phyloP scores from a whole-genome alignment of 1,284 basidiomycete species.

The Gymnopus androsaceus region DNA sequence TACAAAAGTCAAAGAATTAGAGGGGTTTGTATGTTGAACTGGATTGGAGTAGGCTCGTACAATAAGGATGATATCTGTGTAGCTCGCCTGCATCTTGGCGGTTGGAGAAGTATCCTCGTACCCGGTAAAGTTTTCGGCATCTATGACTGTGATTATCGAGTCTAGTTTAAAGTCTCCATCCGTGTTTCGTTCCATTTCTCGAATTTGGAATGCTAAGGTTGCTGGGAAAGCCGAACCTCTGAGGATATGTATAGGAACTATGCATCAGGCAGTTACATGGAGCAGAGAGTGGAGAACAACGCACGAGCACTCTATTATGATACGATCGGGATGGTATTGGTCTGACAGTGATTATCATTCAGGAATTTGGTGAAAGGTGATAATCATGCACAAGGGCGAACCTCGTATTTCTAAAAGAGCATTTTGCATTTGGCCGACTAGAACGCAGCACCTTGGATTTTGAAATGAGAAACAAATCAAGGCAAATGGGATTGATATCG shows the following conservation, averaged over 20 bases:
- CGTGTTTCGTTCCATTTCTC: slow-evolving; percentile 80
- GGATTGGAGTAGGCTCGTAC: slow-evolving; percentile 53
- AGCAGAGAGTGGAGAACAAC: slow-evolving; percentile 25
- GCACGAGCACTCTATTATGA: slow-evolving; percentile 91
- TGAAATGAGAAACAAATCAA: neutral
- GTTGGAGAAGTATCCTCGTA: slow-evolving; percentile 90
- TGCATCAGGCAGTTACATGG: slow-evolving; percentile 4
- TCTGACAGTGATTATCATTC: slow-evolving; percentile 47
- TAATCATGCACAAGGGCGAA: slow-evolving; percentile 28
- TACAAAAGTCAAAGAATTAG: slow-evolving; percentile 30
- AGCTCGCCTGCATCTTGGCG: slow-evolving; percentile 91
- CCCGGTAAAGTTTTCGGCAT: slow-evolving; percentile 86
- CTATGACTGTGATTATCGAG: slow-evolving; percentile 86
- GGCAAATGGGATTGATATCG: neutral
- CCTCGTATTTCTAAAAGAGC: slow-evolving; percentile 85
- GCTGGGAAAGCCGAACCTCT: slow-evolving; percentile 90
- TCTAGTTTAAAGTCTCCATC: slow-evolving; percentile 78
- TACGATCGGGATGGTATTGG: slow-evolving; percentile 80
- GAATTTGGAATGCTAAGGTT: slow-evolving; percentile 88
- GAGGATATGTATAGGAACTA: slow-evolving; percentile 10
- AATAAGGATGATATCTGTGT: slow-evolving; percentile 85
- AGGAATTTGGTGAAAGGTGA: neutral
- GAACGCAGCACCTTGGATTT: slow-evolving; percentile 75
- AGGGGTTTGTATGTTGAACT: neutral
- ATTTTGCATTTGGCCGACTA: slow-evolving; percentile 90